Evolutionary conservation across 768 basidiomycete genomes (phyloP).

Genomic region (Tulasnella sp.): DNA sequence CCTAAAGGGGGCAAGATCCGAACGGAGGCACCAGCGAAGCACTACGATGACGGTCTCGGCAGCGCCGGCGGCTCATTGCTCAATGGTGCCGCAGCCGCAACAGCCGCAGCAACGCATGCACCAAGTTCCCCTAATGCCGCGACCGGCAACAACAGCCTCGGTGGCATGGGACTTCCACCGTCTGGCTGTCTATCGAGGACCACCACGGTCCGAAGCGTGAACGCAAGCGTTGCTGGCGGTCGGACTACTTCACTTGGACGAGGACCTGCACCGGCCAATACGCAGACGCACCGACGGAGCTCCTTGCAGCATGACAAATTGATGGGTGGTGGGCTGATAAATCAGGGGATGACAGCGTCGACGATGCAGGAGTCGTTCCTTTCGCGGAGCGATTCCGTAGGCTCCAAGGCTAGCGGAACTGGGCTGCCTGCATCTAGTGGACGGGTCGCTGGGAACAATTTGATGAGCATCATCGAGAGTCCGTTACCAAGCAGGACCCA

Average conservation of each 20-base stretch:
- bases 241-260: not conserved
- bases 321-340: not conserved
- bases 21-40: constrained; percentile 17
- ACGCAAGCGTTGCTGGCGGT: constrained; percentile 4
- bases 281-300: constrained; percentile 2
- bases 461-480: constrained; percentile 73
- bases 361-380: not conserved
- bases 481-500: constrained; percentile 40
- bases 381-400: constrained; percentile 15
- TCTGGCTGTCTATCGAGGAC: not conserved
- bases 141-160: constrained; percentile 24
- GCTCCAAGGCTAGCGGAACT: not conserved
- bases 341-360: not conserved
- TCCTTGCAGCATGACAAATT: constrained; percentile 24
- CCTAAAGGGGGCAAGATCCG: constrained; percentile 2
- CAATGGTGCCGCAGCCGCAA: not conserved
- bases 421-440: not conserved
- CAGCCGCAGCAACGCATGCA: not conserved
- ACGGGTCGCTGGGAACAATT: constrained; percentile 43
- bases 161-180: constrained; percentile 22
- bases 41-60: constrained; percentile 32
- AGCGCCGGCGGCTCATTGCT: constrained; percentile 23
- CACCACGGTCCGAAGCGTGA: constrained; percentile 28
- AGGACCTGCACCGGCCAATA: not conserved
- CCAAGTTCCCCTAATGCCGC: not conserved